Conservation (phyloP, 495 filamentous ascomycete genomes). For the Endocarpon pusillum region DNA sequence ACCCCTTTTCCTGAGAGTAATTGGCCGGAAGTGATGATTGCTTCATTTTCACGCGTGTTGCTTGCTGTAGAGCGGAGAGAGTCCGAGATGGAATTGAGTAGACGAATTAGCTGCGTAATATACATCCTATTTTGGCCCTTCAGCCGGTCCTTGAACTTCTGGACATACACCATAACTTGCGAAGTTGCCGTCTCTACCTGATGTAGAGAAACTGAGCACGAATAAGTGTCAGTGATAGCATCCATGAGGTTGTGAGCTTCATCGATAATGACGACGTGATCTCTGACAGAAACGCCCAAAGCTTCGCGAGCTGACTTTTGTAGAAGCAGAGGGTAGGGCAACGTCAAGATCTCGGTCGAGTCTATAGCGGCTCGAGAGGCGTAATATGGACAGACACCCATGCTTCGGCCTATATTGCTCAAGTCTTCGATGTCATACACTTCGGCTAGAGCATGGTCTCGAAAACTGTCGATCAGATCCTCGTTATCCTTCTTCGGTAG, state of each 20-base stretch:
- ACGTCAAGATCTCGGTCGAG: constrained; percentile 76
- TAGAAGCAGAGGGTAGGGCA: constrained; percentile 82
- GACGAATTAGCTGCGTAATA: constrained; percentile 66
- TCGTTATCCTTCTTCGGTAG: constrained; percentile 64
- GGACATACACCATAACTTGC: constrained; percentile 66
- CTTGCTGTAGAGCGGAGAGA: constrained; percentile 36
- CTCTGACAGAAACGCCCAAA: constrained; percentile 67
- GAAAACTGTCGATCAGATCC: constrained; percentile 54
- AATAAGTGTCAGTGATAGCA: constrained; percentile 75
- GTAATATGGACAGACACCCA: constrained; percentile 90
- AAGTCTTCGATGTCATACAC: constrained; percentile 92
- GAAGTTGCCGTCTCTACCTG: constrained; percentile 56
- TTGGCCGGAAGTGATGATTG: constrained; percentile 45
- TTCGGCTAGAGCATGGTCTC: constrained; percentile 73
- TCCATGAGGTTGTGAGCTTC: constrained; percentile 98
- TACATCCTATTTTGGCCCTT: constrained; percentile 90
- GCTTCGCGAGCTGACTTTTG: constrained; percentile 84
- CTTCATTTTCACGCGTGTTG: constrained; percentile 31
- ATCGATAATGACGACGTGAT: constrained; percentile 82
- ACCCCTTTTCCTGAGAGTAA: constrained; percentile 74
- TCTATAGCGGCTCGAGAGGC: constrained; percentile 70
- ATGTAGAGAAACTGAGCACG: constrained; percentile 50
- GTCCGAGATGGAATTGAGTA: constrained; percentile 57
- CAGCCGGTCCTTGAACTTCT: constrained; percentile 70
- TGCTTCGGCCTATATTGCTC: constrained; percentile 52